Evolutionary conservation across 2,329 filamentous ascomycete genomes (phyloP), one percentile per base, ranked within the genome.

Genomic region (Phyllosticta citribraziliensis): DNA sequence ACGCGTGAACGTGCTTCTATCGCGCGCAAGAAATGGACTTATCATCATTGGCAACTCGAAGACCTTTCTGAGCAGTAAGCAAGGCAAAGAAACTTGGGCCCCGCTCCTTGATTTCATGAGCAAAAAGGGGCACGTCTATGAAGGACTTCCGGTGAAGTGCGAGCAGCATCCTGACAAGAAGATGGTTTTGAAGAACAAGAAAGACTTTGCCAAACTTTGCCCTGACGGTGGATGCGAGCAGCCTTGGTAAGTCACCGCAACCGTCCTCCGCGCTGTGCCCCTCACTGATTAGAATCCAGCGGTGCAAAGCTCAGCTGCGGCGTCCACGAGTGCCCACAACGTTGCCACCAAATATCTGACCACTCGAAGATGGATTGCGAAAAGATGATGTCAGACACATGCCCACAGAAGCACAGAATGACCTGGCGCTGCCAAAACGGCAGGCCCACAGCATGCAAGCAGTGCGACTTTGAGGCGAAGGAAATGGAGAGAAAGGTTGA

Each of bases 151-250:
- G 0, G 67, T 74, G 9, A 70, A 69, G 54, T 74, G 72, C 35
- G 66, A 72, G 58, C 66, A 69, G 27, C 72, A 74, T 66, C 81
- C 81, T 0, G 70, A 81, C 0, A 78, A 69, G 19, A 76, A 64
- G 0, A 74, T 77, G 0, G 40, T 84, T 0, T 65, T 91, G 0
- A 70, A 69, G 1, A 69, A 69, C 0, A 78, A 80, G 0, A 69
- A 78, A 0, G 83, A 89, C 52, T 91, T 91, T 66, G 80, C 84
- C 2, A 68, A 63, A 0, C 71, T 80, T 19, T 87, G 82, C 50
- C 88, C 88, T 0, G 86, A 91, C 67, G 88, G 88, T 4, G 88
- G 88, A 0, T 91, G 88, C 64, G 74, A 74, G 0, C 76, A 83
- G 56, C 77, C 76, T 20, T 91, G 88, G 84, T 86, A 74, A 70